phyloP scores from a whole-genome alignment of 2,329 filamentous ascomycete species.

The Verticillium isaacii region DNA sequence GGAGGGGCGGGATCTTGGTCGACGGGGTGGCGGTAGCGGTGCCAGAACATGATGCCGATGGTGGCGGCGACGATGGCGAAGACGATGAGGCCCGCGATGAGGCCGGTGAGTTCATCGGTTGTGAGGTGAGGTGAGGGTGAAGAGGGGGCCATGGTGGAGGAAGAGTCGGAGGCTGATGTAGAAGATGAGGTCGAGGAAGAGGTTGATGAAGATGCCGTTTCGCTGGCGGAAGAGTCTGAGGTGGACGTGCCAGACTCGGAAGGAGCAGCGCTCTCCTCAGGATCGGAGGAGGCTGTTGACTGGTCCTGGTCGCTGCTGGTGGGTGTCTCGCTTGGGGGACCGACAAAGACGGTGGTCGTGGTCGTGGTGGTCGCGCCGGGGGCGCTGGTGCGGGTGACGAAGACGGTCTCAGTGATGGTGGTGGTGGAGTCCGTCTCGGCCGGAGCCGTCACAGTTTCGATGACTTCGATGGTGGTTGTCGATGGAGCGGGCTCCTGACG shows the following conservation, averaged over 20 bases:
- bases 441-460: not conserved
- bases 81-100: conserved; percentile 19
- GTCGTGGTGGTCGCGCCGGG: not conserved
- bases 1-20: not conserved
- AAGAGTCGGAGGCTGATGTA: conserved; percentile 2
- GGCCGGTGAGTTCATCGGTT: conserved; percentile 21
- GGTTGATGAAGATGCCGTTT: not conserved
- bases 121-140: conserved; percentile 9
- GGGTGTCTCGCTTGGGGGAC: not conserved
- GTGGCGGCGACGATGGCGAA: conserved; percentile 16
- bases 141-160: conserved; percentile 1
- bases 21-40: conserved; percentile 11
- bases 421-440: not conserved
- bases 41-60: conserved; percentile 11
- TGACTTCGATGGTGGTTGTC: not conserved
- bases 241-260: not conserved
- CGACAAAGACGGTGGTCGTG: not conserved
- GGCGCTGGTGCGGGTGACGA: not conserved
- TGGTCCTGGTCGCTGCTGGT: not conserved
- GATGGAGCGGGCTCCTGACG: not conserved
- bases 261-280: not conserved
- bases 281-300: not conserved
- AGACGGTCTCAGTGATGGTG: not conserved
- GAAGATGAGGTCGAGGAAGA: not conserved
- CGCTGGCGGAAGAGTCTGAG: not conserved